Conservation (phyloP, 2,329 filamentous ascomycete genomes). For the Trichoderma endophyticum region DNA sequence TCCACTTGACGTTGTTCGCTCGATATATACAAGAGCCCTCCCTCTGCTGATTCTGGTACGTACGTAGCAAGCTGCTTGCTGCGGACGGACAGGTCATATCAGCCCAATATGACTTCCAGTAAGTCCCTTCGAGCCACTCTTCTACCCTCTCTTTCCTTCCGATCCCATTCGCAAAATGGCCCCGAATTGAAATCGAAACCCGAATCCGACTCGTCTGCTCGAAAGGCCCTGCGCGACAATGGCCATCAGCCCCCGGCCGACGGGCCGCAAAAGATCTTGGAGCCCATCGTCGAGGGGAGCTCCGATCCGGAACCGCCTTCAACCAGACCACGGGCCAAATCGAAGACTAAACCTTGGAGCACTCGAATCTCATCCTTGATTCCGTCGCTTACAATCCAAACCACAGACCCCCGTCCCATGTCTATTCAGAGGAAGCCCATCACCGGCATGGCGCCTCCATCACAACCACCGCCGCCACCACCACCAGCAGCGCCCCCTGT, state of each 20-base stretch:
- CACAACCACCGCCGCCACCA: slow-evolving; percentile 25
- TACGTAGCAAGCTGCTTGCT: slow-evolving; percentile 27
- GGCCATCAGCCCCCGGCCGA: slow-evolving; percentile 11
- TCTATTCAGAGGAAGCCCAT: slow-evolving; percentile 28
- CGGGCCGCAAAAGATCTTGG: slow-evolving; percentile 6
- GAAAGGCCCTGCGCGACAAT: slow-evolving; percentile 27
- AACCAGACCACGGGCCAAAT: slow-evolving; percentile 24
- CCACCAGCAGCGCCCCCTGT: slow-evolving; percentile 14
- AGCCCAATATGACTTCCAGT: slow-evolving; percentile 45
- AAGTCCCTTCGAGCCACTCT: slow-evolving; percentile 42
- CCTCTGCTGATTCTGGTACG: slow-evolving; percentile 25
- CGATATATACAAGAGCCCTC: slow-evolving; percentile 16
- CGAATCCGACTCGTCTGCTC: slow-evolving; percentile 17
- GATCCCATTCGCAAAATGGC: slow-evolving; percentile 28
- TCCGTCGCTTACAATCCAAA: slow-evolving; percentile 37
- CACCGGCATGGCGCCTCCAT: slow-evolving; percentile 16
- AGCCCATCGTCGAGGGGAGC: neutral
- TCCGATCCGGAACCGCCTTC: slow-evolving; percentile 23
- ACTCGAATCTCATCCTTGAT: slow-evolving; percentile 36
- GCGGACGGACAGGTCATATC: slow-evolving; percentile 31
- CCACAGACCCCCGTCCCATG: slow-evolving; percentile 29
- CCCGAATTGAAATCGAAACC: slow-evolving; percentile 25
- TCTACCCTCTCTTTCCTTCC: slow-evolving; percentile 37
- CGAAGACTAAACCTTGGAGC: slow-evolving; percentile 36
- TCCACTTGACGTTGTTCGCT: slow-evolving; percentile 8